Conservation (phyloP, 306 rosid species). For the Inga laurina region DNA sequence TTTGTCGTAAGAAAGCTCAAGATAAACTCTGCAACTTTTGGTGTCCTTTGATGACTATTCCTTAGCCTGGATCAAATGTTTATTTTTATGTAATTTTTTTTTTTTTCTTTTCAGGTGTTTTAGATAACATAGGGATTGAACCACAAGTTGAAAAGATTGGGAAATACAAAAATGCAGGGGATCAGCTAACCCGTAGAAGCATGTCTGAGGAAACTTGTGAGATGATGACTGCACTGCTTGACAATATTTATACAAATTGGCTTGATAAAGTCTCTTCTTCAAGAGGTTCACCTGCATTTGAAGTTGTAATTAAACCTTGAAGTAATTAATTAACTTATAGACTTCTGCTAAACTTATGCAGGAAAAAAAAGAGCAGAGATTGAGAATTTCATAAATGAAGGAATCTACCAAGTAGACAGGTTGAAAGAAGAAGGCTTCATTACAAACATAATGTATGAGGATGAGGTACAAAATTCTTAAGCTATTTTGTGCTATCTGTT, state of each 20-base stretch:
- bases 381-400: slow-evolving; percentile 77
- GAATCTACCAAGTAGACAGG: slow-evolving; percentile 75
- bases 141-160: slow-evolving; percentile 95
- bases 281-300: slow-evolving; percentile 59
- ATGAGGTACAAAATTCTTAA: slow-evolving; percentile 65
- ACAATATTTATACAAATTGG: slow-evolving; percentile 81
- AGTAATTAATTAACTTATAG: slow-evolving; percentile 21
- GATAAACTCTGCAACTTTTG: slow-evolving; percentile 9
- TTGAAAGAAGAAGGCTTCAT: slow-evolving; percentile 93
- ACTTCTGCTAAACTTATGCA: slow-evolving; percentile 34
- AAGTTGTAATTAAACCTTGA: slow-evolving; percentile 33
- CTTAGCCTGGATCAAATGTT: slow-evolving; percentile 16
- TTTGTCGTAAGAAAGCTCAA: slow-evolving; percentile 12
- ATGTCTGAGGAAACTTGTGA: slow-evolving; percentile 88
- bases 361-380: slow-evolving; percentile 77
- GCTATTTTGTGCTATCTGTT: not conserved
- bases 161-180: slow-evolving; percentile 93
- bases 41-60: slow-evolving; percentile 17
- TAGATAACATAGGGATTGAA: slow-evolving; percentile 82
- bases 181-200: slow-evolving; percentile 74
- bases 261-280: slow-evolving; percentile 79
- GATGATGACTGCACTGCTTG: slow-evolving; percentile 91
- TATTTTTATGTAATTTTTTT: slow-evolving; percentile 12
- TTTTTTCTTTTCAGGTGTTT: slow-evolving; percentile 59
- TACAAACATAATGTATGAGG: slow-evolving; percentile 75